These are phyloP conservation scores for Phaeodactylum tricornutum DNA, from an alignment of 108 stramenopile genomes.

Conservation along the genomic window DNA sequence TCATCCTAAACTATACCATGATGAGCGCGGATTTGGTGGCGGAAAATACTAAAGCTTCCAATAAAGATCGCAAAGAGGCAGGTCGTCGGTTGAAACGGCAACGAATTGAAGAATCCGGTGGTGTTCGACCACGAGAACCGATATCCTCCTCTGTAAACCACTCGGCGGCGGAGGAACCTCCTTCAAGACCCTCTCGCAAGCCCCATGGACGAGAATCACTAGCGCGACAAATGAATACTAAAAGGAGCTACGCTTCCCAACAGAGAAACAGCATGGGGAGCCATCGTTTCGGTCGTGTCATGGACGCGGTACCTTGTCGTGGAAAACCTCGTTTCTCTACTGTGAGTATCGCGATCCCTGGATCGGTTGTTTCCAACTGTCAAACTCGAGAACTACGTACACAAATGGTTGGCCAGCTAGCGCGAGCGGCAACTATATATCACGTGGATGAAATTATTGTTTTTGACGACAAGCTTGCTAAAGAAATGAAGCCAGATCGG, in stretches of 20 bases:
- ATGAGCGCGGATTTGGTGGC: no score
- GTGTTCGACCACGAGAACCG: slow-evolving; percentile 30
- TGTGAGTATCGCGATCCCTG: slow-evolving; percentile 88
- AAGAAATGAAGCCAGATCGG: slow-evolving; percentile 9
- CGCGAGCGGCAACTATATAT: slow-evolving; percentile 91
- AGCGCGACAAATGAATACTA: neutral
- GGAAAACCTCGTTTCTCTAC: slow-evolving; percentile 74
- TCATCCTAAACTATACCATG: no score
- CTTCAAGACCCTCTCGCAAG: neutral
- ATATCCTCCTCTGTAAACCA: neutral
- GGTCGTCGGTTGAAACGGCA: slow-evolving; percentile 31
- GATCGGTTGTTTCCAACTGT: slow-evolving; percentile 86
- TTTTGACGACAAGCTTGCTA: slow-evolving; percentile 81
- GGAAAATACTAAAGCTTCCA: no score
- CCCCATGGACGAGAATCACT: neutral
- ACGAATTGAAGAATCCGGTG: slow-evolving; percentile 41
- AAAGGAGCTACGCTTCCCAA: neutral
- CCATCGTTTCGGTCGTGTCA: slow-evolving; percentile 81
- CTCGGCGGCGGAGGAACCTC: neutral
- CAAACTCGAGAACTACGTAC: slow-evolving; percentile 90
- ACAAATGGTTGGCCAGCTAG: slow-evolving; percentile 88
- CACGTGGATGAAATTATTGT: slow-evolving; percentile 96
- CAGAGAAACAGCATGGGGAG: neutral
- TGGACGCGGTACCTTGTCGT: slow-evolving; percentile 71
- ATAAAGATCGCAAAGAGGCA: slow-evolving; percentile 33